Conservation (phyloP, 257 asterid genomes). For the Galeopsis tetrahit region DNA sequence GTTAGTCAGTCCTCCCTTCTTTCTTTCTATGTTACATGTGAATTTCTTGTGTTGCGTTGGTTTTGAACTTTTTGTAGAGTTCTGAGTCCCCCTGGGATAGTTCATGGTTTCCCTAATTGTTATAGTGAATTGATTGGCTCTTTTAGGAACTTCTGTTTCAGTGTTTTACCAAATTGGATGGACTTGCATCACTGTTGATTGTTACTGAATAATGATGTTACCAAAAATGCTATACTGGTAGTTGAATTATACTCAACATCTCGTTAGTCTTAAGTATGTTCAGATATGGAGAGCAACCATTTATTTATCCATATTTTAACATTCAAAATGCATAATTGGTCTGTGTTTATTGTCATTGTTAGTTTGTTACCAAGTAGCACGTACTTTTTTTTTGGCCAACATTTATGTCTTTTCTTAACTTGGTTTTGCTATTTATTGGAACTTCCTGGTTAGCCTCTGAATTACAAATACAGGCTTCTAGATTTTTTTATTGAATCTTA, state of each 20-base stretch:
- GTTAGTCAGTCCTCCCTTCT: slow-evolving; percentile 36
- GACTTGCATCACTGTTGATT: slow-evolving; percentile 2
- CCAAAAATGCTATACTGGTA: not conserved
- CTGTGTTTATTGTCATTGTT: slow-evolving; percentile 3
- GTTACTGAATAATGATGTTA: not conserved
- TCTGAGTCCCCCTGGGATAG: slow-evolving; percentile 1
- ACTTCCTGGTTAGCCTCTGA: slow-evolving; percentile 9
- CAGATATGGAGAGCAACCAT: not conserved
- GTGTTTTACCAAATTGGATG: slow-evolving; percentile 15
- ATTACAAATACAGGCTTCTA: slow-evolving; percentile 24
- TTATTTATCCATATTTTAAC: not conserved
- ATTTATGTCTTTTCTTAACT: not conserved
- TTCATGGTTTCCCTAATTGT: not conserved
- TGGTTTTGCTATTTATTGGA: not conserved
- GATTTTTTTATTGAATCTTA: slow-evolving; percentile 20
- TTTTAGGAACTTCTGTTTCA: slow-evolving; percentile 17
- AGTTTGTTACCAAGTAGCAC: not conserved
- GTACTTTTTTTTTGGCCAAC: not conserved
- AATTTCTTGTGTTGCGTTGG: slow-evolving; percentile 1
- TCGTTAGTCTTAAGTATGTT: not conserved
- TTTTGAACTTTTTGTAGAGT: slow-evolving; percentile 9
- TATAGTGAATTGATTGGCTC: not conserved
- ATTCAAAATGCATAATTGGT: not conserved
- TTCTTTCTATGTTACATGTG: slow-evolving; percentile 2
- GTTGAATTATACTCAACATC: not conserved